phyloP scores from a whole-genome alignment of 192 early-diverging fungal genomes.

The Coemansia sp. region DNA sequence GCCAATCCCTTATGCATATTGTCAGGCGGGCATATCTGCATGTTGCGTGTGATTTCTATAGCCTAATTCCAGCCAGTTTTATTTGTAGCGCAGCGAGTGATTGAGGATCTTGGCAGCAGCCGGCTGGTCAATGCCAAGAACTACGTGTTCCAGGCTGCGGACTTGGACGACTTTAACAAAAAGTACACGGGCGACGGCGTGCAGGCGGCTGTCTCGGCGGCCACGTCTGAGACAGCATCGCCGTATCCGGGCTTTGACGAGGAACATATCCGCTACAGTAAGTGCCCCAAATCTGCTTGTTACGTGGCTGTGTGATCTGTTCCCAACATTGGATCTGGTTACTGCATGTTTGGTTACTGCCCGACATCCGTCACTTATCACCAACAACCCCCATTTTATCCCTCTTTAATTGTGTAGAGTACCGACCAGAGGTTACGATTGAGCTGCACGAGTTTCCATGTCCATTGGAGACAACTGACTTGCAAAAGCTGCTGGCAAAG shows the following conservation, averaged over 20 bases:
- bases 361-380: not conserved
- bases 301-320: not conserved
- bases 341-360: not conserved
- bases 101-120: slow-evolving; percentile 47
- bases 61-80: not conserved
- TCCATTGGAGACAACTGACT: slow-evolving; percentile 50
- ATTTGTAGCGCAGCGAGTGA: slow-evolving; percentile 47
- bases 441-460: slow-evolving; percentile 55
- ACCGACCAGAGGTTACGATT: slow-evolving; percentile 53
- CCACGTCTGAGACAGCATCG: slow-evolving; percentile 31
- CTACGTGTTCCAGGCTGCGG: slow-evolving; percentile 41
- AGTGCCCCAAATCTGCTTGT: slow-evolving; percentile 9
- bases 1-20: slow-evolving; percentile 12
- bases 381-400: not conserved
- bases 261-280: slow-evolving; percentile 56
- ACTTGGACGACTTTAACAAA: slow-evolving; percentile 50
- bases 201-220: slow-evolving; percentile 12
- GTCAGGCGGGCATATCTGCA: not conserved
- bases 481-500: slow-evolving; percentile 42
- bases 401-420: slow-evolving; percentile 32
- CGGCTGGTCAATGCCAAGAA: slow-evolving; percentile 39
- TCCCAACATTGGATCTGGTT: not conserved
- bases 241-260: slow-evolving; percentile 51
- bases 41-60: not conserved
- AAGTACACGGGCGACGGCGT: slow-evolving; percentile 37